A percentile compares a stretch with the other conserved stretches of the same genome.
Evolutionary conservation across 345 rosid species (phyloP).

Genomic region (Salix exigua): DNA sequence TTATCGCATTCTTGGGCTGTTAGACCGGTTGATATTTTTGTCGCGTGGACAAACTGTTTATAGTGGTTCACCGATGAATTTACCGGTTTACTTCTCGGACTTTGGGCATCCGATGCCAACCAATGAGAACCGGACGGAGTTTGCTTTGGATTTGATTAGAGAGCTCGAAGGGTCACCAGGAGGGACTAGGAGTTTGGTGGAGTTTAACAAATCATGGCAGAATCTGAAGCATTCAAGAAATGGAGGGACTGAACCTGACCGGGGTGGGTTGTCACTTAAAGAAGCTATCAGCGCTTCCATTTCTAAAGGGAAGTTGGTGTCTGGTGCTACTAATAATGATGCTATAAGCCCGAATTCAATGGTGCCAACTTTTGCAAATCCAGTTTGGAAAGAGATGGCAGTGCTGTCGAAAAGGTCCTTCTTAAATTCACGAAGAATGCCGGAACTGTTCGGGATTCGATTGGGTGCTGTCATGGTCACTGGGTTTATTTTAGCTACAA

Average conservation of each 20-base stretch:
- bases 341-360: constrained; percentile 34
- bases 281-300: constrained; percentile 93
- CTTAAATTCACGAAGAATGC: constrained; percentile 61
- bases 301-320: constrained; percentile 77
- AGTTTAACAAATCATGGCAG: constrained; percentile 78
- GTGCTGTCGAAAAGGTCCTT: constrained; percentile 68
- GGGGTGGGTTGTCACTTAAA: constrained; percentile 54
- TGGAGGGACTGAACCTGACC: constrained; percentile 22
- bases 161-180: constrained; percentile 88
- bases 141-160: constrained; percentile 72
- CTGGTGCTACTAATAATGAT: constrained; percentile 49
- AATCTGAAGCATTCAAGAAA: constrained; percentile 44
- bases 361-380: constrained; percentile 83
- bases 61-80: constrained; percentile 69
- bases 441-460: constrained; percentile 74
- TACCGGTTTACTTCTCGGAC: constrained; percentile 61
- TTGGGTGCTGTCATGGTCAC: constrained; percentile 76
- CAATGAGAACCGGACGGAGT: constrained; percentile 80
- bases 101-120: constrained; percentile 91
- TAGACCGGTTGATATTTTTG: constrained; percentile 69
- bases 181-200: constrained; percentile 71
- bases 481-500: constrained; percentile 85
- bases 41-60: constrained; percentile 93
- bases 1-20: constrained; percentile 69
- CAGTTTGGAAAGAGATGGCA: constrained; percentile 74